These are phyloP conservation scores for Purpureocillium takamizusanense DNA, from an alignment of 2,329 filamentous ascomycete genomes.

Conservation along the genomic window DNA sequence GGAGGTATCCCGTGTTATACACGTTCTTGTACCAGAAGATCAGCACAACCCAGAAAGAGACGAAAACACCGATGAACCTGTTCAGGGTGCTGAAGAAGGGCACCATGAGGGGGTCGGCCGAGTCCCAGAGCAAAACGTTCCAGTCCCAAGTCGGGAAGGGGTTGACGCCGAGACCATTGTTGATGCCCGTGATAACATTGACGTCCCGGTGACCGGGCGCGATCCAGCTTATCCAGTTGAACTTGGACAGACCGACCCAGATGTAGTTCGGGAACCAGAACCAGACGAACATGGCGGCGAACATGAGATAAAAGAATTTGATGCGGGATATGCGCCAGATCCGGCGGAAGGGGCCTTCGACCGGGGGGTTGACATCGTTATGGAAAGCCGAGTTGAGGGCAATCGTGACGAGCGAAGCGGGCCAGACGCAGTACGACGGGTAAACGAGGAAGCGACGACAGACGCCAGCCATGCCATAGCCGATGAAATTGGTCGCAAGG, in stretches of 20 bases:
- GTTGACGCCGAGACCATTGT: constrained; percentile 36
- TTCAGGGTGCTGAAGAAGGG: constrained; percentile 54
- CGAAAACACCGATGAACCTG: constrained; percentile 46
- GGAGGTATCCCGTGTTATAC: constrained; percentile 47
- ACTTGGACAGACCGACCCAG: constrained; percentile 40
- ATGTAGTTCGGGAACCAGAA: constrained; percentile 51
- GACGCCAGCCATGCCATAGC: constrained; percentile 50
- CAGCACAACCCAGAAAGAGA: constrained; percentile 44
- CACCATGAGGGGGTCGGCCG: constrained; percentile 35
- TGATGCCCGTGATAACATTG: constrained; percentile 32
- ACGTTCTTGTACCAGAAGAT: constrained; percentile 50
- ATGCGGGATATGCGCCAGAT: constrained; percentile 38
- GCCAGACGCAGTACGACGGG: constrained; percentile 49
- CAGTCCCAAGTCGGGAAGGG: constrained; percentile 38
- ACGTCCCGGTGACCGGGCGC: constrained; percentile 33
- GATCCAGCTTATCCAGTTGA: constrained; percentile 51
- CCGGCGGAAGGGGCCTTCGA: constrained; percentile 31
- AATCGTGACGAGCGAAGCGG: constrained; percentile 44
- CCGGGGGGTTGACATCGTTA: constrained; percentile 28
- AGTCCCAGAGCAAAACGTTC: constrained; percentile 35
- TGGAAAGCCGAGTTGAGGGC: constrained; percentile 46
- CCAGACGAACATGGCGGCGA: constrained; percentile 45
- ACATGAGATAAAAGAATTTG: constrained; percentile 41
- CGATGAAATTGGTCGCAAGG: constrained; percentile 47
- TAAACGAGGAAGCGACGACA: constrained; percentile 45